Percentiles rank a stretch among this genome's conserved stretches.
phyloP scores from a whole-genome alignment of 2,329 filamentous ascomycete genomes.

The Aureobasidium sp. region DNA sequence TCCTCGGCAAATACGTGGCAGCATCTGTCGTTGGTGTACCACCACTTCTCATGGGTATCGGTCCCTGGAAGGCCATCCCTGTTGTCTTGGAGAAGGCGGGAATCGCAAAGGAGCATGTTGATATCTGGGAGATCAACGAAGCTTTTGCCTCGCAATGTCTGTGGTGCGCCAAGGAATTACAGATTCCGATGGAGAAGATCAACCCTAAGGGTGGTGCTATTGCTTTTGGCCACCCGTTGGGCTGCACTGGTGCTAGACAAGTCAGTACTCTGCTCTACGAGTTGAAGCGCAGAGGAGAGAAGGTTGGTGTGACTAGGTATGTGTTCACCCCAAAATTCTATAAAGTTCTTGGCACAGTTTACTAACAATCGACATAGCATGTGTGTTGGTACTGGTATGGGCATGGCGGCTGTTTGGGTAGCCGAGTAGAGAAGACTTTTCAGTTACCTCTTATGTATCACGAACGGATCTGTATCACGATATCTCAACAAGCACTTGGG shows the following conservation, averaged over 20 bases:
- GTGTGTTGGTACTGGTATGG: slow-evolving; percentile 90
- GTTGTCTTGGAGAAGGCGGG: slow-evolving; percentile 83
- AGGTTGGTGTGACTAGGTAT: slow-evolving; percentile 70
- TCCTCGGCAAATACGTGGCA: slow-evolving; percentile 87
- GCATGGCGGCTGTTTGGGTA: slow-evolving; percentile 95
- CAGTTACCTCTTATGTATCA: background rate
- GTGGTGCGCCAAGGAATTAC: slow-evolving; percentile 86
- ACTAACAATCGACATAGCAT: slow-evolving; percentile 46
- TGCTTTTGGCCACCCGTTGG: slow-evolving; percentile 86
- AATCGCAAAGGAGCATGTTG: slow-evolving; percentile 80
- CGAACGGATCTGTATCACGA: background rate
- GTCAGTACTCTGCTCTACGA: slow-evolving; percentile 89
- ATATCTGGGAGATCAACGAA: slow-evolving; percentile 99
- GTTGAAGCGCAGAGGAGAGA: slow-evolving; percentile 73
- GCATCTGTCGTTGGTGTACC: slow-evolving; percentile 82
- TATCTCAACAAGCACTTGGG: background rate
- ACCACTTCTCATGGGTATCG: slow-evolving; percentile 91
- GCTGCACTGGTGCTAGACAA: slow-evolving; percentile 89
- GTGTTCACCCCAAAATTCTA: background rate
- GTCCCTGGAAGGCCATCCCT: slow-evolving; percentile 93
- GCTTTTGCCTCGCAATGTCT: slow-evolving; percentile 93
- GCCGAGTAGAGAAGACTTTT: slow-evolving; percentile 57
- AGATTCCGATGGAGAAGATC: slow-evolving; percentile 75
- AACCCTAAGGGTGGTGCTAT: slow-evolving; percentile 97
- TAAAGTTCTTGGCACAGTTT: no score